Conservation (phyloP, 2,329 filamentous ascomycete genomes). For the Fusarium succisae region DNA sequence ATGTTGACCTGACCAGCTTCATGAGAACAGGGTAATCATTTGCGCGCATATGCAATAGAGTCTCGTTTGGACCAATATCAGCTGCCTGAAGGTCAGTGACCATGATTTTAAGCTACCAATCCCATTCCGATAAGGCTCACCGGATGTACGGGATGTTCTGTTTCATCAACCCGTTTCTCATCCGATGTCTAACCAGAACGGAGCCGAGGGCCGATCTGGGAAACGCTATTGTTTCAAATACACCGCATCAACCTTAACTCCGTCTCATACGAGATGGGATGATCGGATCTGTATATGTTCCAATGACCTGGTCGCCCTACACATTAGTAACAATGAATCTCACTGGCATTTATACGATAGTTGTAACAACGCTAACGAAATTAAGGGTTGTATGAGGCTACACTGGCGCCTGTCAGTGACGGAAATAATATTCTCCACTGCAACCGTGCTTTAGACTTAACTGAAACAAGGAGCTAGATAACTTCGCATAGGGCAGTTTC, state of each 20-base stretch:
- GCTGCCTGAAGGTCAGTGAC: fast-evolving
- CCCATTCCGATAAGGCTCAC: fast-evolving
- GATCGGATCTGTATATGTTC: no score
- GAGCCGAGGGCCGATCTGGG: no score
- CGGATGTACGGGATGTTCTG: background rate
- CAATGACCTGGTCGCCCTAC: fast-evolving
- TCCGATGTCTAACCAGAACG: background rate
- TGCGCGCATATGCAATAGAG: background rate
- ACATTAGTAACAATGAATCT: fast-evolving
- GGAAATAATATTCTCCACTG: background rate
- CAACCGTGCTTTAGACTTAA: background rate
- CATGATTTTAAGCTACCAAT: fast-evolving
- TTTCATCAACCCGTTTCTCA: background rate
- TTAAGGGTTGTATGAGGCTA: background rate
- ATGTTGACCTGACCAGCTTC: fast-evolving
- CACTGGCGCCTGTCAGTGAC: background rate
- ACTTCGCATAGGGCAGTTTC: background rate
- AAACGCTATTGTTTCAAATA: background rate
- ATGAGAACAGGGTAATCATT: background rate
- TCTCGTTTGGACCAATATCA: fast-evolving
- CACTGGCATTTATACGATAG: background rate
- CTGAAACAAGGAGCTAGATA: background rate
- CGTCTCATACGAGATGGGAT: background rate
- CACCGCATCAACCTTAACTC: fast-evolving
- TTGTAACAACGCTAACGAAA: background rate